Evolutionary conservation across 163 green algal genomes (phyloP), one percentile per base, ranked within the genome.

Genomic region (Scenedesmus sp.): DNA sequence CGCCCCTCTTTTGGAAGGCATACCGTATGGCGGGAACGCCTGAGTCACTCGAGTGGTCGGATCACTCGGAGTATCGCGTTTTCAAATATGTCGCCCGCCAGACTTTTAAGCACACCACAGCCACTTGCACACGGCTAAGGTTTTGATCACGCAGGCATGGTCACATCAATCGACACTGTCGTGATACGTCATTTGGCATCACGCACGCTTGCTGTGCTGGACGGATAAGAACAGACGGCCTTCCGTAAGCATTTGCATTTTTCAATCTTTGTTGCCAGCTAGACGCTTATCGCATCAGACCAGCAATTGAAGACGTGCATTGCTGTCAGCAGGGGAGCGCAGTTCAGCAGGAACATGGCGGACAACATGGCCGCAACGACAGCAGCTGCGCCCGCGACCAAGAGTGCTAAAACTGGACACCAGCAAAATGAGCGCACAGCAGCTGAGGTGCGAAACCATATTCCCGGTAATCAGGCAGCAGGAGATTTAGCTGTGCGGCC

Each of bases 301-400:
- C 20, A 72, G 33, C 24, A 33, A 12, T 20, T 13, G 49, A 12
- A 56, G 24, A 20, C 59, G 22, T 72, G 59, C 24, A 7, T 72
- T 72, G 22, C 1, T 33, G 53, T 65, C 30, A 76, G 26, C 35
- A 81, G 72, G 35, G 13, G 9, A 81, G 72, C n/a, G 44, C 65
- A 78, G 15, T 80, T 24, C 16, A 81, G 37, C 72, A 81, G 72
- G 18, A 81, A 49, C n/a, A 85, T 85, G 79, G 79, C 79, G 43
- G 79, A 85, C 79, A 85, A 85, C 79, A 51, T 49, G 37, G 82
- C 51, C 13, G 40, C n/a, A 68, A 87, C 82, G n/a, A 87, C 82
- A 73, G 82, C 82, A 76, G 82, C 82, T 43, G 82, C 82, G 2
- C 82, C 82, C 6, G 46, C 53, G 15, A 87, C 82, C 49, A 87